Evolutionary conservation across 2,329 filamentous ascomycete species (phyloP).

Genomic region (Claviceps spartinae): DNA sequence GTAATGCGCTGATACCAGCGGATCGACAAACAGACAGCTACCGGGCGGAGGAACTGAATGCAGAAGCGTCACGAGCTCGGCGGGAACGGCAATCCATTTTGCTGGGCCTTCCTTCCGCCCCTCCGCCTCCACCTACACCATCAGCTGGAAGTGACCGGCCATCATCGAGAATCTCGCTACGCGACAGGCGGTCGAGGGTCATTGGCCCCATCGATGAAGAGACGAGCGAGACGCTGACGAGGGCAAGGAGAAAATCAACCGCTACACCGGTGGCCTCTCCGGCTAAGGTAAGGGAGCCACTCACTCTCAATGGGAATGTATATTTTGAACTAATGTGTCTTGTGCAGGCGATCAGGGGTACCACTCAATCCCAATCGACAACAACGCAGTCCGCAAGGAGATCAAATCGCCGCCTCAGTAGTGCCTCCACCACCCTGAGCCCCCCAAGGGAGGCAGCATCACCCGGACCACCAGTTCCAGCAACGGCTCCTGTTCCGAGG

Average conservation of each 20-base stretch:
- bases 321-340: neutral
- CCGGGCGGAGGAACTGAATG: conserved; percentile 64
- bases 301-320: neutral
- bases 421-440: conserved; percentile 25
- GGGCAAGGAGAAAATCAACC: conserved; percentile 48
- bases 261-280: conserved; percentile 26
- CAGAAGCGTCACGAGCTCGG: conserved; percentile 48
- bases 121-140: conserved; percentile 2
- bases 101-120: conserved; percentile 11
- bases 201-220: conserved; percentile 39
- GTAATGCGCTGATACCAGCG: conserved; percentile 65
- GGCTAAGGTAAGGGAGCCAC: conserved; percentile 15
- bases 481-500: conserved; percentile 2
- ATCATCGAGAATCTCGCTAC: conserved; percentile 54
- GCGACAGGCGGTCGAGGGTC: conserved; percentile 52
- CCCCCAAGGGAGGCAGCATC: conserved; percentile 10
- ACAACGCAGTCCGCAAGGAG: conserved; percentile 18
- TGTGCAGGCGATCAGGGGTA: conserved; percentile 21
- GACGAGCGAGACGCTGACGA: conserved; percentile 13
- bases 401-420: conserved; percentile 35
- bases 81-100: conserved; percentile 49
- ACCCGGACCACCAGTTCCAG: neutral
- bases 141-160: conserved; percentile 24
- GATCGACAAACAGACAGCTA: conserved; percentile 64
- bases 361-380: conserved; percentile 12